Evolutionary conservation across 306 rosid genomes (phyloP), one percentile per base, ranked within the genome.

Genomic region (Crataegus laevigata): DNA sequence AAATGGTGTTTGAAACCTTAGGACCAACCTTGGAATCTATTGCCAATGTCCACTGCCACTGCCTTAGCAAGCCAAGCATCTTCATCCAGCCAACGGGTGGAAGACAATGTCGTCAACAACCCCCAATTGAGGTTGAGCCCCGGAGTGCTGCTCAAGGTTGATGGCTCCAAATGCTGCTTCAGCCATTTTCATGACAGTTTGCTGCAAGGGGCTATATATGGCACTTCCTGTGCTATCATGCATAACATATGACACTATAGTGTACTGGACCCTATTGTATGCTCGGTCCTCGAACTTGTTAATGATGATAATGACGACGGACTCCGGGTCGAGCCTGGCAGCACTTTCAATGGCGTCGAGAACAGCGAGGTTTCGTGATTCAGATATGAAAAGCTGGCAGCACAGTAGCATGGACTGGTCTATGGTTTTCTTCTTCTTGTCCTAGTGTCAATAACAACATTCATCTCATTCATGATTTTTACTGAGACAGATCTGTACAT

Each of bases 51-150:
- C n/a, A 71, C 71, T 11, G 91, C 94, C 7, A 91, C 86, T 8
- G 89, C 87, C 86, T 87, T 87, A 21, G 96, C 98, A 62, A 91
- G 85, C 93, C 90, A 91, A 2, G 96, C 94, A 5, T 97, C 97
- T 34, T 91, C 91, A n/a, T 86, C 86, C 1, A 40, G 86, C 87
- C 50, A 94, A 77, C 18, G 96, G 98, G 62, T 94, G 97, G 82
- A 94, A 88, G 55, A 90, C 78, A 70, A 94, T 89, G 93, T 94
- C 97, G 32, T 94, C 97, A 1, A 94, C 89, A 0, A 80, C 90
- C 10, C 98, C 98, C 3, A 91, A 62, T 6, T 89, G 92, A 14
- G 98, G 98, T 79, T 90, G 94, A 75, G 96, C 84, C 0, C 97
- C 98, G 0, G 85, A 78, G 43, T 91, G 98, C n/a, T 29, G 66